phyloP scores from a whole-genome alignment of 352 stramenopile species.

The Phytophthora vignae region DNA sequence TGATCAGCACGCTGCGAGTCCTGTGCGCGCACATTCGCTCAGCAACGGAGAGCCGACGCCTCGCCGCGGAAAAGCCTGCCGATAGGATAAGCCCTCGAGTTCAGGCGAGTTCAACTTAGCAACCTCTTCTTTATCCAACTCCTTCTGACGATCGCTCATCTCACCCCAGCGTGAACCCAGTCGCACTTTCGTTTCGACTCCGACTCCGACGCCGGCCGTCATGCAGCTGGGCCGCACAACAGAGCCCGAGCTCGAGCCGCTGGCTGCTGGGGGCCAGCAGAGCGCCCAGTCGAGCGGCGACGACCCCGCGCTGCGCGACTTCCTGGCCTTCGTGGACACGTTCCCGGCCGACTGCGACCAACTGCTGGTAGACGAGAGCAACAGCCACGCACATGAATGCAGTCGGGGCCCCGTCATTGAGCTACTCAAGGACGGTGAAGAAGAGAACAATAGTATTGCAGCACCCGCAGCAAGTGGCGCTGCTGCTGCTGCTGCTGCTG shows the following conservation, averaged over 20 bases:
- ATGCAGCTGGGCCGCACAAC: conserved; percentile 5
- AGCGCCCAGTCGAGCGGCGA: background rate
- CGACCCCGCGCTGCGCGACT: conserved; percentile 16
- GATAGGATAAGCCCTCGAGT: no score
- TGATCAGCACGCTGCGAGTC: background rate
- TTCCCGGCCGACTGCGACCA: conserved; percentile 31
- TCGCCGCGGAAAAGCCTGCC: no score
- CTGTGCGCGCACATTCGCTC: background rate
- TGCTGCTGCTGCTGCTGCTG: background rate
- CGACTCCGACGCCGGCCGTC: background rate
- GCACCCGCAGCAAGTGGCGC: background rate
- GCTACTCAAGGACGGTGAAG: background rate
- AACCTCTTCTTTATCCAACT: background rate
- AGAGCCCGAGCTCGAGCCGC: conserved; percentile 18
- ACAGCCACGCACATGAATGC: background rate
- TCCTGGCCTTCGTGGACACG: conserved; percentile 40
- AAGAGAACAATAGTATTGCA: background rate
- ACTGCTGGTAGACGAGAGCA: conserved; percentile 20
- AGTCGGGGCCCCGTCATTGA: conserved; percentile 3
- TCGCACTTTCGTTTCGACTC: conserved; percentile 29
- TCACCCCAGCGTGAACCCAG: conserved; percentile 5
- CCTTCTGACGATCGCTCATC: background rate
- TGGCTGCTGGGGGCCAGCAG: background rate
- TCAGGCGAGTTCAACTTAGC: background rate
- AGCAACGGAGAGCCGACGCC: no score